Evolutionary conservation across 192 early-diverging fungal species (phyloP), one percentile per base, ranked within the genome.

Genomic region (Coemansia sp.): DNA sequence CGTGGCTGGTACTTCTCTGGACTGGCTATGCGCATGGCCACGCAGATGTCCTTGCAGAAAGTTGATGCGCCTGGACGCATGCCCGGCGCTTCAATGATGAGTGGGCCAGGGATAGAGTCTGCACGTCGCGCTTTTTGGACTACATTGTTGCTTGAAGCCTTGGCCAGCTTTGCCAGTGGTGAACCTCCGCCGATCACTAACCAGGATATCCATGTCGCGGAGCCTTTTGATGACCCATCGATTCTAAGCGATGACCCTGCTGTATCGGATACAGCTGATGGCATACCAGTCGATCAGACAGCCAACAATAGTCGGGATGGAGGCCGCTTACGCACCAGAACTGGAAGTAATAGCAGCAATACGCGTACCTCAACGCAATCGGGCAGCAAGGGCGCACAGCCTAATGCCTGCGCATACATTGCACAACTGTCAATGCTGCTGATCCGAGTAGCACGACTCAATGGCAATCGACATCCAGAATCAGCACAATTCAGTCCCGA

Each of bases 1-100:
- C 68, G 78, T 16, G 69, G 73, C 4, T 81, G 78, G 78, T 81
- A 81, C 22, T 81, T 81, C 48, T 81, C 78, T 10, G 78, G 78
- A 2, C 51, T 81, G 58, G 68, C 78, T 1, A 71, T 81, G 73
- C 78, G 78, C 7, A 81, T 81, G 78, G 78, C 73, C 16, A 81
- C 78, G 59, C 78, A 81, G 38, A 81, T 81, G 78, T 81, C 78
- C 32, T 52, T 81, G 69, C 78, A 81, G 22, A 81, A 81, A 27
- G 63, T 76, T 22, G 78, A 81, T 59, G 78, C 78, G 7, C 73
- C 72, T 0, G 78, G 78, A 0, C 38, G 78, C 10, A 81, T 76
- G 78, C 78, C 78, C 0, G 78, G 69, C 10, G 73, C 73, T 5
- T 75, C 73, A 44, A 81, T 81, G 78, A 71, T 81, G 78, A 81